Evolutionary conservation across 176 grass and related monocot species (phyloP).

Genomic region (Carex kokanica): DNA sequence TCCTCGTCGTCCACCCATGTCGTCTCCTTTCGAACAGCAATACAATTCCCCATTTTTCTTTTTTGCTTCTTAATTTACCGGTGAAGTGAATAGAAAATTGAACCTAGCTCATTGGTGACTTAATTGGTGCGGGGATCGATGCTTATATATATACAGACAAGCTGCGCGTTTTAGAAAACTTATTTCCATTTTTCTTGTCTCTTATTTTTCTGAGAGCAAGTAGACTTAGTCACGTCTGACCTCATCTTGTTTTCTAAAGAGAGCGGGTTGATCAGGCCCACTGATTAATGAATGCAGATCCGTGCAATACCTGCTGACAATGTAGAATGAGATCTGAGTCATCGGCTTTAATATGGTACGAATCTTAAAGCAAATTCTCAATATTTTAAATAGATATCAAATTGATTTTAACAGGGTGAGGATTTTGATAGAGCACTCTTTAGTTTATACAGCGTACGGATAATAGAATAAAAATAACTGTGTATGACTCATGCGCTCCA

Average conservation of each 20-base stretch:
- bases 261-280: background rate
- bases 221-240: background rate
- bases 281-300: no score
- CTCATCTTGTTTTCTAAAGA: background rate
- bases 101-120: background rate
- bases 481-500: background rate
- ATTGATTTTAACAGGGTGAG: no score
- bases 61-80: background rate
- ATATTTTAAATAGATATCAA: no score
- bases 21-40: slow-evolving; percentile 29
- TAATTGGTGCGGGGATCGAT: no score
- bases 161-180: background rate
- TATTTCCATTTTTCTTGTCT: background rate
- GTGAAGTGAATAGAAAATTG: background rate
- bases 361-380: no score
- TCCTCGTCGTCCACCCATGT: slow-evolving; percentile 45
- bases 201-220: background rate
- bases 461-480: no score
- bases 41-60: slow-evolving; percentile 51
- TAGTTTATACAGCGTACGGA: no score
- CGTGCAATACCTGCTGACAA: no score
- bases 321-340: no score
- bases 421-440: no score
- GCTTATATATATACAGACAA: background rate
- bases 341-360: no score